Base-by-base conservation (phyloP, 768 basidiomycete species). In the Phlegmacium glaucopus region DNA sequence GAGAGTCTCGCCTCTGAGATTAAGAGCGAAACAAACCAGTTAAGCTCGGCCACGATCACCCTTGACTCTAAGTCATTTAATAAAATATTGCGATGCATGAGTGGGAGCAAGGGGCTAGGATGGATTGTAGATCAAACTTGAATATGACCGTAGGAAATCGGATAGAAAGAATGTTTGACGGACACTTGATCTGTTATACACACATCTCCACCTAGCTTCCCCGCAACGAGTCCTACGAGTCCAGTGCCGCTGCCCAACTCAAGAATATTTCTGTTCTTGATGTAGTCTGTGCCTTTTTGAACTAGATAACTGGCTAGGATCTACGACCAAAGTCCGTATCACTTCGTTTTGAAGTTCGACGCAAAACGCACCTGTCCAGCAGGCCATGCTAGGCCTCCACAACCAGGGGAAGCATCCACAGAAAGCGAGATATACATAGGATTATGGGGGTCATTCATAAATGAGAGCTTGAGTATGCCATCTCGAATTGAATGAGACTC, bases 231-330 rank as follows among this genome's bases (percentile, higher is more conserved):
- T 8, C 93, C 93, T n/a, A 95, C 92, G 17, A 97, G 75, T 13
- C 94, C 94, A 3, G 94, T 97, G 2, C 94, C 94, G 54, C 87
- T 87, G 4, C 94, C 94, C 2, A 97, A 77, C 60, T 97, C 94
- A 13, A 96, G 61, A 10, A 94, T 68, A 26, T 61, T 77, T 63
- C 75, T 82, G 39, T 75, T 75, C 22, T 66, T 50, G 25, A 94
- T 67, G 40, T 74, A 77, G 3, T 55, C 54, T 2, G 68, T 58
- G 0, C 79, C 80, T 39, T 77, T 74, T 38, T 79, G 74, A 13
- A 81, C 71, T 28, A 96, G 71, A 64, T 94, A 94, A 37, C 71
- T 77, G 9, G 90, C 79, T 6, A 96, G 73, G 26, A 94, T 83
- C 92, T 95, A 56, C 27, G 45, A 45, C 34, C 27, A 41, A 35